A percentile compares a stretch with the other conserved stretches of the same genome.
Conservation (phyloP, 331 rosid genomes). For the Stylosanthes scabra region DNA sequence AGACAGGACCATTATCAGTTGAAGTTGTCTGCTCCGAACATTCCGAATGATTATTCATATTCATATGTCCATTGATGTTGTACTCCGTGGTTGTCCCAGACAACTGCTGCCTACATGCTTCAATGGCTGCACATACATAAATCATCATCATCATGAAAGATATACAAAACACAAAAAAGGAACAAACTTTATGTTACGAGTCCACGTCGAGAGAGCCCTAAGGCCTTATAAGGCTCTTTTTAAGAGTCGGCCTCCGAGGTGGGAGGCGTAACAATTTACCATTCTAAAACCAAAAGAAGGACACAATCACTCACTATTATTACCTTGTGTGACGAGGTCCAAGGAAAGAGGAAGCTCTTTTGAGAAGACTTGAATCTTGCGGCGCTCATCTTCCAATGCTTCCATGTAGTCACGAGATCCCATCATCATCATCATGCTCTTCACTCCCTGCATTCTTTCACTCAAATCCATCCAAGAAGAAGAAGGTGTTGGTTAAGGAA, state of each 20-base stretch:
- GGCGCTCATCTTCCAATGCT: conserved; percentile 70
- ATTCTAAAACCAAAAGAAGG: background rate
- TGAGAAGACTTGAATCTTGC: conserved; percentile 72
- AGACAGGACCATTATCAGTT: conserved; percentile 55
- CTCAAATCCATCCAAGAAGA: no score
- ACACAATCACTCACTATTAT: no score
- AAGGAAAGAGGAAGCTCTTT: conserved; percentile 86
- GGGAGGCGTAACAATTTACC: no score
- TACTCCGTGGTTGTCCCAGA: conserved; percentile 60
- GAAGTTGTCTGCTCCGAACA: conserved; percentile 84
- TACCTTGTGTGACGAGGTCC: conserved; percentile 86
- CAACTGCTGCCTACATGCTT: conserved; percentile 62
- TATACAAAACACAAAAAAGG: background rate
- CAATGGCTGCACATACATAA: conserved; percentile 90
- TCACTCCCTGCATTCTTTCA: conserved; percentile 47
- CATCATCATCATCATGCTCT: conserved; percentile 43
- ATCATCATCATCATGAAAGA: no score
- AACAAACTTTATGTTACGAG: no score
- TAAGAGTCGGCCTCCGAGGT: no score
- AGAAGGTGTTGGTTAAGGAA: conserved; percentile 26
- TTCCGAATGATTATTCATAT: conserved; percentile 60
- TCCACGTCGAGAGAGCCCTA: no score
- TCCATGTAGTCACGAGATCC: conserved; percentile 57
- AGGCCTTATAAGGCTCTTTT: no score
- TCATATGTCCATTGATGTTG: conserved; percentile 54